Base-by-base conservation (phyloP, 2,329 filamentous ascomycete genomes). In the Parascedosporium putredinis region DNA sequence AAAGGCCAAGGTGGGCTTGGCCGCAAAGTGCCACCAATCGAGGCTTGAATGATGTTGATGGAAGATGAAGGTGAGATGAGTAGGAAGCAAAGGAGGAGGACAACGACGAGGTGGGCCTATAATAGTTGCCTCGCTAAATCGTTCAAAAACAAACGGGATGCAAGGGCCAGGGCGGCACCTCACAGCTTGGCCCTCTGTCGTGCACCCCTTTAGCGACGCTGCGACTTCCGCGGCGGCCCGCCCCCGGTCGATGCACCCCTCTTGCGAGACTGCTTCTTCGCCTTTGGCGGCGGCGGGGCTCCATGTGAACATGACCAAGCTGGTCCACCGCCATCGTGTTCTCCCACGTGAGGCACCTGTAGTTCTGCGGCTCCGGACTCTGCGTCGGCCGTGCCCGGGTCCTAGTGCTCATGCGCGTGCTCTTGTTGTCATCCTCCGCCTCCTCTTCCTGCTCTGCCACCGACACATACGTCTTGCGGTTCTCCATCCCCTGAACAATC, bases 401-500 rank as follows among this genome's bases (percentile, higher is more conserved):
- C 57, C 76, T 73, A 14, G 68, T 75, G 50, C 62, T 69, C 66
- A 70, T 66, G 61, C 56, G 70, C 67, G 52, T 62, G 60, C 45
- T 67, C 63, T 18, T 71, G 23, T 23, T 63, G 51, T 66, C 65
- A 55, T 67, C 64, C 23, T 70, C 64, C 10, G 63, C 54, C 25
- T 64, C 66, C 22, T 62, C 57, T 34, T 59, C 38, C 23, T 47
- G 23, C 22, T 74, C 70, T 1, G 66, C 62, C 27, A 77, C 67
- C 10, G 71, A 68, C 50, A 94, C 73, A 59, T 95, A 95, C 55
- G 76, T 72, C 54, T 80, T 80, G 54, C 94, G 83, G 59, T 83
- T 84, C 58, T 83, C 74, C 90, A 96, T 96, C 59, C 89, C 81
- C 54, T 77, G 75, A 22, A 76, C 70, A 54, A 96, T 95, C 58